A percentile compares a stretch with the other conserved stretches of the same genome.
Conservation (phyloP, 805 yeast species). For the Tetrapisispora pingtungensis region DNA sequence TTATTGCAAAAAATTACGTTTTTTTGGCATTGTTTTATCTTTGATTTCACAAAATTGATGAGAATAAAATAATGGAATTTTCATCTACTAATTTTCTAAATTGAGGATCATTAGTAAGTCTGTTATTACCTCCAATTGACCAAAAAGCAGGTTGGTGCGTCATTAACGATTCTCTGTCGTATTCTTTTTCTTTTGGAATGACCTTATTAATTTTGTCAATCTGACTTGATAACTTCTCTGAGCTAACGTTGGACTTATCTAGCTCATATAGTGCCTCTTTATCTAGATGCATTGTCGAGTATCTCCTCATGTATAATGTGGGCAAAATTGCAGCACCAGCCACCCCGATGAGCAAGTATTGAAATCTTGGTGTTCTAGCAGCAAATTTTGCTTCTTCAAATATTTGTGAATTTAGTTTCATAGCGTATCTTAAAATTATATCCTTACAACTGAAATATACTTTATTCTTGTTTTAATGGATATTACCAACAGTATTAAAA, state of each 20-base stretch:
- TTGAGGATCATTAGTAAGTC: background rate
- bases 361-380: constrained; percentile 20
- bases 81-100: constrained; percentile 1
- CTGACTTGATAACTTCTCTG: too few relatives aligned
- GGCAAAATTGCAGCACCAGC: constrained; percentile 25
- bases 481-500: too few relatives aligned
- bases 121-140: background rate
- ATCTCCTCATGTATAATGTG: constrained; percentile 12
- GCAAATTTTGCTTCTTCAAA: constrained; percentile 22
- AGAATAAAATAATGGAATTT: constrained; percentile 7
- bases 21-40: too few relatives aligned
- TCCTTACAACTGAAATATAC: too few relatives aligned
- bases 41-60: constrained; percentile 16
- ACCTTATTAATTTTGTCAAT: background rate
- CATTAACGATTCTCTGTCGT: background rate
- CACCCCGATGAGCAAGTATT: constrained; percentile 18
- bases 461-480: too few relatives aligned
- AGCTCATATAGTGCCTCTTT: background rate
- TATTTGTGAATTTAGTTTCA: constrained; percentile 20
- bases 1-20: too few relatives aligned
- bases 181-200: background rate
- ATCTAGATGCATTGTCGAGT: background rate
- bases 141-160: background rate
- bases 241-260: background rate
- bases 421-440: too few relatives aligned